Evolutionary conservation across 1,284 basidiomycete species (phyloP), one percentile per base, ranked within the genome.

Genomic region (Malassezia furfur): DNA sequence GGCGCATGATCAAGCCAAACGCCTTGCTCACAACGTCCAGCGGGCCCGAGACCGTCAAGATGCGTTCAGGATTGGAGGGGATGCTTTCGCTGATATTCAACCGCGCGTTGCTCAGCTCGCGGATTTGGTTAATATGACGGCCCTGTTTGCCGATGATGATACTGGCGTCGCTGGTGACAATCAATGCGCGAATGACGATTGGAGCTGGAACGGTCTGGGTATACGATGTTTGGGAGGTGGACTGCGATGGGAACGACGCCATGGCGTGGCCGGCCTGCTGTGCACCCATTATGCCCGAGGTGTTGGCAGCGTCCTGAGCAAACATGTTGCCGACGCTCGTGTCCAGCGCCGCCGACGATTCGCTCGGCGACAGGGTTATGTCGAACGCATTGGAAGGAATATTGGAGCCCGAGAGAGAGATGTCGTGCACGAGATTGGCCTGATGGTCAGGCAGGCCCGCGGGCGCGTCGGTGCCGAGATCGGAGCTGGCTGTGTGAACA

Each of bases 11-110:
- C 57, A 99, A 83, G 58, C 94, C 94, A 76, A 98, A 99, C 5
- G 94, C 94, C 84, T 98, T 99, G 65, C 88, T 91, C 35, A 98
- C 94, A 14, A 94, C 93, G 70, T 99, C 94, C 43, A 99, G 81
- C n/a, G 91, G 85, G 8, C 94, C 94, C 65, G 86, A 90, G 58
- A 98, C 93, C 69, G 93, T 94, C 65, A 99, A 79, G 66, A 99
- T 96, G 50, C 94, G 85, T 78, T 99, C 94, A 12, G 93, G 94
- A 76, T 96, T 98, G 35, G 91, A 91, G 5, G 68, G 61, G 12
- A 74, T 67, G 59, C 66, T 71, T 54, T 74, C 71, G 60, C 70
- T 74, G 35, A 74, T 74, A 48, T 67, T 73, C 49, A 74, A 60
- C n/a, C 89, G 82, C 12, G 93, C 91, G 36, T 89, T 89, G 66